phyloP scores from a whole-genome alignment of 2,329 filamentous ascomycete species.

The Aspergillus eucalypticola region DNA sequence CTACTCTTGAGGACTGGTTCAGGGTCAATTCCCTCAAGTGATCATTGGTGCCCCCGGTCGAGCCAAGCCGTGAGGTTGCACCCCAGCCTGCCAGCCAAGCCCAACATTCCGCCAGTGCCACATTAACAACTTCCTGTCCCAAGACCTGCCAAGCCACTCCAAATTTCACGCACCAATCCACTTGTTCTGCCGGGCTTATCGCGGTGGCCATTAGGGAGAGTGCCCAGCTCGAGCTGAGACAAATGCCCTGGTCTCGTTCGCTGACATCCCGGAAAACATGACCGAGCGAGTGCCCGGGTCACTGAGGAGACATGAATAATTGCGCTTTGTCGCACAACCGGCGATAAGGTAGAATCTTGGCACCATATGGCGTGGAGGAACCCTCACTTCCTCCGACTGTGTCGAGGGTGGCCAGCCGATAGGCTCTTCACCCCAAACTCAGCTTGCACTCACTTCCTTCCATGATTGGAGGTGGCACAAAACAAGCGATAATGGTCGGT shows the following conservation, averaged over 20 bases:
- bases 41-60: conserved; percentile 2
- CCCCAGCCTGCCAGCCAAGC: conserved; percentile 24
- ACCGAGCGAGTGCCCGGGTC: neutral
- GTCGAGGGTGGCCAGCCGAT: neutral
- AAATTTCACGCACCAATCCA: neutral
- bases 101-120: conserved; percentile 3
- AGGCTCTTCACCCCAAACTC: neutral
- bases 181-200: neutral
- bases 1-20: neutral
- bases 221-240: neutral
- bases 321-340: neutral
- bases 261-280: neutral
- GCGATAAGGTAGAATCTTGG: neutral
- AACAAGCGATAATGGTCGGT: neutral
- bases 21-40: neutral
- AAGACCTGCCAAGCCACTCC: neutral
- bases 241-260: neutral
- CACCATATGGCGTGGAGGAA: neutral
- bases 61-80: conserved; percentile 30
- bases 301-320: neutral
- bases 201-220: neutral
- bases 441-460: neutral
- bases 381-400: neutral
- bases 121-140: neutral
- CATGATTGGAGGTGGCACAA: neutral